Conservation (phyloP, 2,329 filamentous ascomycete genomes). For the Xylaria sp. region DNA sequence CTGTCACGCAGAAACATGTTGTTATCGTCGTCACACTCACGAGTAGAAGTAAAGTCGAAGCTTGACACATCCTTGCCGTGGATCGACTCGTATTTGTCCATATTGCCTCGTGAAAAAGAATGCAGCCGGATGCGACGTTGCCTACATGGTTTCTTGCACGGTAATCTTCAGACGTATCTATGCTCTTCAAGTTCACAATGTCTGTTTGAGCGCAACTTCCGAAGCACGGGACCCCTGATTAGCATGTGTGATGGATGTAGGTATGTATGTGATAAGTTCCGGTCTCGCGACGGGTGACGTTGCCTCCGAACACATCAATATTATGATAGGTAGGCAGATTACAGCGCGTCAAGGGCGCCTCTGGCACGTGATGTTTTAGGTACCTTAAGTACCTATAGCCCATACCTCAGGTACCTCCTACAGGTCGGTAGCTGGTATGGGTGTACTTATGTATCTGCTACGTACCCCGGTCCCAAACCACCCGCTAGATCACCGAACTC, state of each 20-base stretch:
- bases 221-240: background rate
- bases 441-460: too few relatives aligned
- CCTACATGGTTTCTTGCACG: constrained; percentile 31
- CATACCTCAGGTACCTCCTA: too few relatives aligned
- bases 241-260: background rate
- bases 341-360: background rate
- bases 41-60: constrained; percentile 65
- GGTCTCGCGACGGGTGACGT: background rate
- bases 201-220: background rate
- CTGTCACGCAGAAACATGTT: constrained; percentile 29
- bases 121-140: background rate
- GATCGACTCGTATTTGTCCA: constrained; percentile 66
- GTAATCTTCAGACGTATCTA: background rate
- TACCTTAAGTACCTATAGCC: background rate
- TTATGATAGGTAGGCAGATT: constrained; percentile 16
- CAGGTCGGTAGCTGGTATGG: too few relatives aligned
- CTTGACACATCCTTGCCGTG: constrained; percentile 70
- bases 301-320: background rate
- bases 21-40: constrained; percentile 52
- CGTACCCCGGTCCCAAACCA: constrained; percentile 20
- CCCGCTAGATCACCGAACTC: constrained; percentile 12
- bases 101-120: constrained; percentile 43
- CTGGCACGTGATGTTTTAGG: constrained; percentile 24
- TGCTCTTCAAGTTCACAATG: background rate
- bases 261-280: background rate